Base-by-base conservation (phyloP, 768 basidiomycete species). In the Rhizopogon vinicolor region DNA sequence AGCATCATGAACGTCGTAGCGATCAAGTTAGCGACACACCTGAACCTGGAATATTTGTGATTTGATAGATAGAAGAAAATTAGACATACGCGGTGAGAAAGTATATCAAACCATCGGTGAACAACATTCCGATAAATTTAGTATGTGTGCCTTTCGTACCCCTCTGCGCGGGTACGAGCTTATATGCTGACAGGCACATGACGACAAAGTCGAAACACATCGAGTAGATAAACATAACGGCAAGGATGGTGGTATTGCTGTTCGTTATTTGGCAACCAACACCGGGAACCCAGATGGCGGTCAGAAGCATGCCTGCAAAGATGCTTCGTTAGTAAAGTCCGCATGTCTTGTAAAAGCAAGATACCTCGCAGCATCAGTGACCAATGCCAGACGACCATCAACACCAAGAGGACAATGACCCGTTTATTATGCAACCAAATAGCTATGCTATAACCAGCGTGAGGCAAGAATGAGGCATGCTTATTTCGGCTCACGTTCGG, bases 21-120 rank as follows among this genome's bases (percentile, higher is more conserved):
- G 52, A 75, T 43, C 42, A 73, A n/a, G 52, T 77, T 78, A 16
- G 71, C 69, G 46, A 75, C 60, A 55, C 77, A 76, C 31, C 74
- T 75, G 51, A 3, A 41, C 3, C 10, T 2, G 19, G 3, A 37
- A 61, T 12, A 56, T 19, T 33, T 13, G 25, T 74, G 57, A 59
- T 76, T 75, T 18, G 68, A 25, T 53, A 51, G 44, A 39, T 44
- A 52, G 3, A 58, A 79, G 77, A 22, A 25, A 52, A 49, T 41
- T 54, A 44, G n/a, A 74, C 82, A 54, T 60, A 87, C 81, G 89
- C 88, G 48, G 90, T 78, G 59, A 90, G 68, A 72, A 91, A 90
- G 70, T 79, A 91, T 51, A 87, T 82, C 9, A 91, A 68, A 19
- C 88, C 87, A 55, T 89, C 86, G 14, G 77, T 69, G 65, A 88